Conservation (phyloP, 306 rosid species). For the Malus sieversii region DNA sequence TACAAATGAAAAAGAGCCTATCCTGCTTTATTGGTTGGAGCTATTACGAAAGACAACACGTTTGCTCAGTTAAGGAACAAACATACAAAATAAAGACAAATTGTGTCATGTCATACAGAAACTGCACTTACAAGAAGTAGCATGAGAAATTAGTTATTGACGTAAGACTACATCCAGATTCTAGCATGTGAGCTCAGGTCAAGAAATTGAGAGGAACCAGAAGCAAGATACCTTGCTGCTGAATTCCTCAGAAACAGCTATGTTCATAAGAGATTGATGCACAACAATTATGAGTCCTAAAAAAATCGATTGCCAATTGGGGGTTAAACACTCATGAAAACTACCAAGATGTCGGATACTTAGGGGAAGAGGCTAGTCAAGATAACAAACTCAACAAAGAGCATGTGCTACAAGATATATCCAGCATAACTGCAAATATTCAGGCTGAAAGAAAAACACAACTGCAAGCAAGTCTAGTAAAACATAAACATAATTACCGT, state of each 20-base stretch:
- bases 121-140: background rate
- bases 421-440: background rate
- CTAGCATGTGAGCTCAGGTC: background rate
- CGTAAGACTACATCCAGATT: background rate
- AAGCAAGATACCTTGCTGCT: background rate
- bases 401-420: background rate
- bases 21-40: background rate
- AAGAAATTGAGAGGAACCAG: background rate
- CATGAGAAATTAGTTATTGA: background rate
- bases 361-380: background rate
- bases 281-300: background rate
- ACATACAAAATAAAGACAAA: background rate
- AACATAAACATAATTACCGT: conserved; percentile 17
- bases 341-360: background rate
- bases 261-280: background rate
- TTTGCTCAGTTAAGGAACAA: background rate
- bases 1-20: background rate
- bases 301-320: background rate
- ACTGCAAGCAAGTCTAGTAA: background rate
- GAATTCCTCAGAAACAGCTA: background rate
- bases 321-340: background rate
- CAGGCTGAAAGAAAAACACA: background rate
- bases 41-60: background rate
- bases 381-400: background rate
- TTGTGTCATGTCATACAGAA: background rate